These are phyloP conservation scores for Trichosporon ovoides DNA, from an alignment of 1,284 basidiomycete species.

Conservation along the genomic window DNA sequence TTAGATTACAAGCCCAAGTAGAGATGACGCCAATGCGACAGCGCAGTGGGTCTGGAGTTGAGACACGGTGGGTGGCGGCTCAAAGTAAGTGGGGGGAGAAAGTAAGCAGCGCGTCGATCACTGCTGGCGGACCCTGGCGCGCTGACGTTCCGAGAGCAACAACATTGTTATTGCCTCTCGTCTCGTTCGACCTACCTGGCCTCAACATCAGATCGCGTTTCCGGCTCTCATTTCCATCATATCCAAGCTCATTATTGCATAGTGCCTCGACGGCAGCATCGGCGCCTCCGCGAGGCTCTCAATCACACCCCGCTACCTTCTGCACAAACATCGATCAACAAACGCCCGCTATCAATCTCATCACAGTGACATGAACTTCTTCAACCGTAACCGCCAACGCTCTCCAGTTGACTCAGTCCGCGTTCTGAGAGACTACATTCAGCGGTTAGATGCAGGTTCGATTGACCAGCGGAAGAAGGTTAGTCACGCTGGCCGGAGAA, in stretches of 20 bases:
- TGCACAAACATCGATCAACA: not conserved
- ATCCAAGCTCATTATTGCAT: not conserved
- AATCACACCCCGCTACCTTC: not conserved
- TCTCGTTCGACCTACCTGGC: not conserved
- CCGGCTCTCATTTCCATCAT: not conserved
- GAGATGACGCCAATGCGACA: constrained; percentile 5
- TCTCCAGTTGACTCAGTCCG: constrained; percentile 79
- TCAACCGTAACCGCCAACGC: constrained; percentile 74
- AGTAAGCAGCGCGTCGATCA: not conserved
- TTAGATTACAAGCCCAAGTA: not conserved
- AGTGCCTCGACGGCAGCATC: not conserved
- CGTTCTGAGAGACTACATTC: constrained; percentile 69
- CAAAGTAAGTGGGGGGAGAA: not conserved
- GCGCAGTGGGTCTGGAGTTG: not conserved
- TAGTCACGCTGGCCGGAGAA: too few relatives aligned
- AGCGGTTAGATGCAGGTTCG: constrained; percentile 63
- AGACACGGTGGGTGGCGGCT: not conserved
- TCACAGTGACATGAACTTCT: constrained; percentile 71
- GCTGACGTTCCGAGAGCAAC: constrained; percentile 4
- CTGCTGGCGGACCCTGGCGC: not conserved
- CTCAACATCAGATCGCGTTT: not conserved
- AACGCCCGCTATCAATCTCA: not conserved
- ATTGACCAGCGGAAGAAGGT: constrained; percentile 74
- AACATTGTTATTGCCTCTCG: constrained; percentile 1
- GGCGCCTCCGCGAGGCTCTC: too few relatives aligned